Evolutionary conservation across 2,329 filamentous ascomycete genomes (phyloP).

Genomic region (Trichoderma sp.): DNA sequence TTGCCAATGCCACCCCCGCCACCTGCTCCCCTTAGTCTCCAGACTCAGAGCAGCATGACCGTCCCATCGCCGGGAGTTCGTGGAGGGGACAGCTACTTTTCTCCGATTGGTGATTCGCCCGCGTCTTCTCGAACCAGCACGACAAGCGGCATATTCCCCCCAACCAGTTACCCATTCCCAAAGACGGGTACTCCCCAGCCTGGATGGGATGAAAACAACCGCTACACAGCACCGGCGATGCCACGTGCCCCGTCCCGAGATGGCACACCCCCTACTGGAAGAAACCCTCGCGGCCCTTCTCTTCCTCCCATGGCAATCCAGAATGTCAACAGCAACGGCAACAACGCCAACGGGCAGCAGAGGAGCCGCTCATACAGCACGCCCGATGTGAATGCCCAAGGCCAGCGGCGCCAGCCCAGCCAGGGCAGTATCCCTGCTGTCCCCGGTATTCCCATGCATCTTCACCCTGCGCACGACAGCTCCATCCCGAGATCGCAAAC

Average conservation of each 20-base stretch:
- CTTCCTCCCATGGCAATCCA: constrained; percentile 67
- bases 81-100: constrained; percentile 86
- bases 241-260: constrained; percentile 78
- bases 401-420: constrained; percentile 56
- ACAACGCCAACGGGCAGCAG: constrained; percentile 50
- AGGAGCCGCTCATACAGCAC: constrained; percentile 90
- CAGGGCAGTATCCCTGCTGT: constrained; percentile 63
- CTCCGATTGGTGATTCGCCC: constrained; percentile 77
- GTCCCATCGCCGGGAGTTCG: constrained; percentile 60
- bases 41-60: constrained; percentile 49
- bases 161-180: constrained; percentile 64
- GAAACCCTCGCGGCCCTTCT: constrained; percentile 73
- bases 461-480: constrained; percentile 59
- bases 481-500: constrained; percentile 75
- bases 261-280: constrained; percentile 63
- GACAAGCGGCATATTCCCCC: constrained; percentile 68
- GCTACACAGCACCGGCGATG: constrained; percentile 87
- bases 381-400: constrained; percentile 80
- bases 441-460: constrained; percentile 71
- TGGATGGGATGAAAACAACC: constrained; percentile 70
- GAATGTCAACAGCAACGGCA: constrained; percentile 46
- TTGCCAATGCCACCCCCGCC: constrained; percentile 53
- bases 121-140: constrained; percentile 73
- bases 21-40: constrained; percentile 61
- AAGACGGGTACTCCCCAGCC: constrained; percentile 65